These are phyloP conservation scores for Solanum hybrid DNA, from an alignment of 305 asterid genomes.

Conservation along the genomic window DNA sequence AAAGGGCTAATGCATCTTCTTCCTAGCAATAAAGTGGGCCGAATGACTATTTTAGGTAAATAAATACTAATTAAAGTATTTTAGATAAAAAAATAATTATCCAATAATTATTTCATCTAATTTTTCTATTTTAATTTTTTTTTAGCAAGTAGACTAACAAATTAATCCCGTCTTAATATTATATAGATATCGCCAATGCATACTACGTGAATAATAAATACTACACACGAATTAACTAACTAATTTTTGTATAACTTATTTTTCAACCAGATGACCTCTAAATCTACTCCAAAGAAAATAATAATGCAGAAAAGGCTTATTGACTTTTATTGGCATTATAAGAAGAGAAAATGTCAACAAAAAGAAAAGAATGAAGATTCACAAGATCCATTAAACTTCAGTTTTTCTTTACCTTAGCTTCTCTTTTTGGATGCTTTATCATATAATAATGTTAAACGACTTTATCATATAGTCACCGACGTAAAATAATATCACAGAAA, in stretches of 20 bases:
- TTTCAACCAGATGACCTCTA: background rate
- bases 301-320: background rate
- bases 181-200: background rate
- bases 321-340: background rate
- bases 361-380: background rate
- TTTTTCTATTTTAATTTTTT: background rate
- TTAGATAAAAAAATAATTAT: background rate
- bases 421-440: background rate
- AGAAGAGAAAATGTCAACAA: background rate
- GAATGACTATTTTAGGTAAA: background rate
- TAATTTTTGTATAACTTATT: background rate
- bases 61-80: no score
- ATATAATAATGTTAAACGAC: background rate
- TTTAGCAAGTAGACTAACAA: background rate
- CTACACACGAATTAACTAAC: background rate
- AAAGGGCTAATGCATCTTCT: background rate
- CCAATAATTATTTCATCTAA: background rate
- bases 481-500: background rate
- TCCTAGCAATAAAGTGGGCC: no score
- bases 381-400: background rate
- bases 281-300: background rate
- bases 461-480: background rate
- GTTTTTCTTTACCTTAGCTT: background rate
- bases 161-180: background rate
- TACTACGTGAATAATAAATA: background rate